phyloP scores from a whole-genome alignment of 257 asterid species.

The Handroanthus guayacan region DNA sequence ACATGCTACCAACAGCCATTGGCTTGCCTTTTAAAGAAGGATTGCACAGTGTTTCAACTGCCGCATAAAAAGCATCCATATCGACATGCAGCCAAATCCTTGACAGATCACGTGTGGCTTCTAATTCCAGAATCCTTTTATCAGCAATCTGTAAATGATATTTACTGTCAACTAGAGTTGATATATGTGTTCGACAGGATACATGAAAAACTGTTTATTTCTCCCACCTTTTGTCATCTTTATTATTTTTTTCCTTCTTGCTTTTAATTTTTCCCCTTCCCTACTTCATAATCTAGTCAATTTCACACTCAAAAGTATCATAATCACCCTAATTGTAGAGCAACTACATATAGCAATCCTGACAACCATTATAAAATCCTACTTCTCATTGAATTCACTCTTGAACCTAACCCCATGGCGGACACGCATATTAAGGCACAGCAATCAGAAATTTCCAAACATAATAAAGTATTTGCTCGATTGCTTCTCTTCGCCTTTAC shows the following conservation, averaged over 20 bases:
- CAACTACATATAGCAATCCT: background rate
- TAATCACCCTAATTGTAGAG: background rate
- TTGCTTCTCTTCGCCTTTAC: background rate
- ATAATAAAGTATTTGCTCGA: background rate
- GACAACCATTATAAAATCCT: conserved; percentile 1
- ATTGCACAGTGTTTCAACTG: conserved; percentile 82
- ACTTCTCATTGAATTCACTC: background rate
- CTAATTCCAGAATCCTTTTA: conserved; percentile 72
- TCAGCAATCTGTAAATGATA: conserved; percentile 68
- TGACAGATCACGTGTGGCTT: conserved; percentile 80
- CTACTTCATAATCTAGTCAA: conserved; percentile 8
- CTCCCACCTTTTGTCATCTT: background rate
- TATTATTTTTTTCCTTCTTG: conserved; percentile 3
- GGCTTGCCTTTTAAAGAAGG: conserved; percentile 85
- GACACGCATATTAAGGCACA: conserved; percentile 24
- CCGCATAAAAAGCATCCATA: conserved; percentile 99
- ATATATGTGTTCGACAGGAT: background rate
- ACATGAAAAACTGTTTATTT: background rate
- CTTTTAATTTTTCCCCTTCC: background rate
- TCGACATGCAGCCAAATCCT: conserved; percentile 96
- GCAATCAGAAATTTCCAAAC: background rate
- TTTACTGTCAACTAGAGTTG: conserved; percentile 2
- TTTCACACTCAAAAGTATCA: conserved; percentile 6
- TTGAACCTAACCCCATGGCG: background rate
- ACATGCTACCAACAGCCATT: conserved; percentile 96